Evolutionary conservation across 371 early-diverging fungal genomes (phyloP), one percentile per base, ranked within the genome.

Genomic region (Fennellomyces sp.): DNA sequence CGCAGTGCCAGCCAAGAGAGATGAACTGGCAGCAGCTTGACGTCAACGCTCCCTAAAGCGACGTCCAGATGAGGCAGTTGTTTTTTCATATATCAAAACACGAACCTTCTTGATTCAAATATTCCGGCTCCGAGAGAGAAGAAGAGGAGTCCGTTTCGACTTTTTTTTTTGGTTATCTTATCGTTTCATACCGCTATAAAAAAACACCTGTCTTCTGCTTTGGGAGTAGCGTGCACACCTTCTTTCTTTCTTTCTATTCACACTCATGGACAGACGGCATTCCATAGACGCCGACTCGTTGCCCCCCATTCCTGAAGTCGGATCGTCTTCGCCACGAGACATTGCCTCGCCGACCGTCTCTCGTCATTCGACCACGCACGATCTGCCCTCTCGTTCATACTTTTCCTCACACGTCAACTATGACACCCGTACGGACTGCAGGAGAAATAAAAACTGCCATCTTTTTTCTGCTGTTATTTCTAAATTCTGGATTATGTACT

Each of bases 341-440:
- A 54, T 56, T 12, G 23, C 35, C 15, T 54, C 23, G 53, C 54
- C 45, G 7, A 45, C 21, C 4, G 23, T 21, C 10, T 45, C 45
- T 45, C 45, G 11, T 39, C 66, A 27, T 41, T 58, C 42, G 13
- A 35, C 61, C 55, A 15, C 60, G n/a, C 42, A 73, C 57, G 72
- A 73, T 31, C 57, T 80, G 10, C 80, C 80, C 33, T 75, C 76
- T n/a, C 68, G 80, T 13, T 80, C 80, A 2, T 80, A 80, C 25
- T 80, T 69, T 56, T 74, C 80, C 5, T 72, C 76, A 2, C 80
- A 80, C 64, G 42, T 64, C 17, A 62, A 69, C 36, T 62, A 68
- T 36, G 74, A 73, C 35, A 47, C 65, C 21, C 58, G 71, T 68
- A 69, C 58, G 33, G n/a, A 31, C 19, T 12, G 5, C 8, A n/a